Percentiles rank a stretch among this genome's conserved stretches.
These are phyloP conservation scores for Eutrema japonicum DNA, from an alignment of 345 rosid species.

Conservation along the genomic window DNA sequence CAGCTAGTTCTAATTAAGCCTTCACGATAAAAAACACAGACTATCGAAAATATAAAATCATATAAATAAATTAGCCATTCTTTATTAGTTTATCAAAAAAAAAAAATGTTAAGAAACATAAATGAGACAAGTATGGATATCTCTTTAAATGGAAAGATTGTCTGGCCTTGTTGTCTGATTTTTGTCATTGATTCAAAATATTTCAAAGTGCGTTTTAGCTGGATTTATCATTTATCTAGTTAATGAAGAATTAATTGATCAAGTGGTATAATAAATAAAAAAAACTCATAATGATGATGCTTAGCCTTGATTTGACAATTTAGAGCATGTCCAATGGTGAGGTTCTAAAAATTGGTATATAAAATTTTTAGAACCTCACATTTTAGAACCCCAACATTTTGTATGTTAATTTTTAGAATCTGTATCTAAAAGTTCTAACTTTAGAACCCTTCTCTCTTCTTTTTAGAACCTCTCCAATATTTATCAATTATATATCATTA, in stretches of 20 bases:
- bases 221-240: slow-evolving; percentile 21
- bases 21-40: slow-evolving; percentile 31
- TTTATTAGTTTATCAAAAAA: neutral
- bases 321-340: too few species aligned
- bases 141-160: slow-evolving; percentile 28
- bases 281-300: slow-evolving; percentile 7
- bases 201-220: slow-evolving; percentile 30
- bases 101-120: neutral
- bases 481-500: too few species aligned
- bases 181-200: slow-evolving; percentile 25
- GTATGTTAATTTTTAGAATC: too few species aligned
- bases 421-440: too few species aligned
- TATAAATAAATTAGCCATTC: slow-evolving; percentile 3
- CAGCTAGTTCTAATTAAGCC: slow-evolving; percentile 37
- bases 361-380: too few species aligned
- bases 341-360: too few species aligned
- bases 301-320: slow-evolving; percentile 22
- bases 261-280: slow-evolving; percentile 19
- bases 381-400: too few species aligned
- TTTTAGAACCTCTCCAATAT: too few species aligned
- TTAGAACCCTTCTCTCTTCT: too few species aligned
- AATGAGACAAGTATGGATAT: slow-evolving; percentile 37
- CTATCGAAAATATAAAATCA: slow-evolving; percentile 6
- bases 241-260: slow-evolving; percentile 32
- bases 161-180: slow-evolving; percentile 42